Percentiles rank a stretch among this genome's conserved stretches.
phyloP scores from a whole-genome alignment of 805 yeast genomes.

The Lachancea waltii region DNA sequence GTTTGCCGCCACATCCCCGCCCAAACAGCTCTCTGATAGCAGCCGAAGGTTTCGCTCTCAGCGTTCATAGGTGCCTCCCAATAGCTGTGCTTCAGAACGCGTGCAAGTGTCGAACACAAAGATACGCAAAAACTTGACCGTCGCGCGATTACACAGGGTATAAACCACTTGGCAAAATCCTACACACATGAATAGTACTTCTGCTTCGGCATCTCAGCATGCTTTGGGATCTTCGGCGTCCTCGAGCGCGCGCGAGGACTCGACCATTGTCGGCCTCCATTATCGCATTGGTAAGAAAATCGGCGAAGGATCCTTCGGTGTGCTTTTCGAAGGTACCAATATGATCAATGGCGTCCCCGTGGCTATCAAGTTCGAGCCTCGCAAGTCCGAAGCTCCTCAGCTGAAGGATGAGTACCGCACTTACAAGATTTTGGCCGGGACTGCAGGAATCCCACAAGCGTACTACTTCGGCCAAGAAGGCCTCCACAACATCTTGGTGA shows the following conservation, averaged over 20 bases:
- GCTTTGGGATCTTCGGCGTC: constrained; percentile 8
- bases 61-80: background rate
- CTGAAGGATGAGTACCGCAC: constrained; percentile 93
- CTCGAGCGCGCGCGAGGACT: constrained; percentile 20
- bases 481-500: constrained; percentile 87
- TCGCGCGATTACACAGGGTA: background rate
- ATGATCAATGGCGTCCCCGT: constrained; percentile 87
- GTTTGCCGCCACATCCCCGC: background rate
- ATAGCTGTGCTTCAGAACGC: background rate
- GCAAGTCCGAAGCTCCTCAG: constrained; percentile 97
- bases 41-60: background rate
- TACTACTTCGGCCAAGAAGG: constrained; percentile 99
- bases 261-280: constrained; percentile 75
- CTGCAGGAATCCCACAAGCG: constrained; percentile 88
- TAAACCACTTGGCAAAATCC: background rate
- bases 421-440: constrained; percentile 79
- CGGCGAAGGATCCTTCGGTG: constrained; percentile 98
- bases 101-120: background rate
- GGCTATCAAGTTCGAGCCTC: constrained; percentile 94
- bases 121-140: background rate
- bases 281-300: constrained; percentile 95
- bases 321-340: constrained; percentile 91
- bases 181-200: constrained; percentile 5
- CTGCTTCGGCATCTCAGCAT: constrained; percentile 11
- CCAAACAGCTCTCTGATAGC: background rate